Evolutionary conservation across 2,329 filamentous ascomycete species (phyloP).

Genomic region (Diaporthe caulivora): DNA sequence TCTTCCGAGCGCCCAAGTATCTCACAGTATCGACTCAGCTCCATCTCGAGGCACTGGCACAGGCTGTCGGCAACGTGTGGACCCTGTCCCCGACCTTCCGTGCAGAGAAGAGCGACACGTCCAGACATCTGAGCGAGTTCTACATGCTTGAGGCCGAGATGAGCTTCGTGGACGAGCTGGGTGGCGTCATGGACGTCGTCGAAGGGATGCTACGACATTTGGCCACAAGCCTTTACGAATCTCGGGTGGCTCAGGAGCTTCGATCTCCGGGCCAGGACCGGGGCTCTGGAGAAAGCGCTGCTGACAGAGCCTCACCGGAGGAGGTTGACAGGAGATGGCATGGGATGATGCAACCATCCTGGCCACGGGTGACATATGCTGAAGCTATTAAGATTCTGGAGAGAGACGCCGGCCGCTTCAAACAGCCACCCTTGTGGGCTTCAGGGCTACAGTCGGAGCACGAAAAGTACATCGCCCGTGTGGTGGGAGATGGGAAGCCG

Average conservation of each 20-base stretch:
- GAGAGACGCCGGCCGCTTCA: slow-evolving; percentile 72
- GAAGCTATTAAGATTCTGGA: slow-evolving; percentile 79
- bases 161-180: slow-evolving; percentile 79
- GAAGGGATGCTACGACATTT: slow-evolving; percentile 79
- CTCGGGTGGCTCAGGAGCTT: slow-evolving; percentile 61
- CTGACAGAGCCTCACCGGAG: slow-evolving; percentile 57
- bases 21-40: slow-evolving; percentile 95
- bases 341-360: slow-evolving; percentile 70
- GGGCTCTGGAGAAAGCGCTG: slow-evolving; percentile 44
- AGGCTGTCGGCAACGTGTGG: slow-evolving; percentile 92
- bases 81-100: slow-evolving; percentile 93
- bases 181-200: slow-evolving; percentile 80
- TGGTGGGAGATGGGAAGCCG: slow-evolving; percentile 68
- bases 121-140: slow-evolving; percentile 94
- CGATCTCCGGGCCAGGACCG: slow-evolving; percentile 41
- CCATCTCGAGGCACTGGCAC: slow-evolving; percentile 91
- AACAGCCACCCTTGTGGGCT: slow-evolving; percentile 77
- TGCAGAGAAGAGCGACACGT: slow-evolving; percentile 92
- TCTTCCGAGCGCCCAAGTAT: slow-evolving; percentile 92
- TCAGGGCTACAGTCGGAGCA: slow-evolving; percentile 89
- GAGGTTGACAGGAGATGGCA: slow-evolving; percentile 79
- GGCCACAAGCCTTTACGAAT: slow-evolving; percentile 53
- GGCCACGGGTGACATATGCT: slow-evolving; percentile 87
- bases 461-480: slow-evolving; percentile 85
- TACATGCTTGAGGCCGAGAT: slow-evolving; percentile 98